A percentile compares a stretch with the other conserved stretches of the same genome.
phyloP scores from a whole-genome alignment of 2,329 filamentous ascomycete genomes.

The Colletotrichum paranaense region DNA sequence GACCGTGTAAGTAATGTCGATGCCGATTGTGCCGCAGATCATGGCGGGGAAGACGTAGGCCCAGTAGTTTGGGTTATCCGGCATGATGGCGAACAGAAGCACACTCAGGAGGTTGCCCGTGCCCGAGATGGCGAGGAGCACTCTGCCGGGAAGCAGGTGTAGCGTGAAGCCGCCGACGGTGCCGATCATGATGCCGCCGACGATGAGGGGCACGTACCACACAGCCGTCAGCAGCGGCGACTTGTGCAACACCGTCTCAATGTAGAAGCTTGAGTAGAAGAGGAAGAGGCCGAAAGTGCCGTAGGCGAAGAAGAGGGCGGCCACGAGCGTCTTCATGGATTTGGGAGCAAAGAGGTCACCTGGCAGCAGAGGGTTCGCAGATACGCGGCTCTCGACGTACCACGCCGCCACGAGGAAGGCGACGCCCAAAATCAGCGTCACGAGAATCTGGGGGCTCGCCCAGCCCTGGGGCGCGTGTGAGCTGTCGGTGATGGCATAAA shows the following conservation, averaged over 20 bases:
- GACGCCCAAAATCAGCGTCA: conserved; percentile 67
- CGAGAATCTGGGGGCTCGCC: conserved; percentile 73
- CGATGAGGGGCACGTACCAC: conserved; percentile 76
- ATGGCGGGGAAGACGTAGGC: conserved; percentile 78
- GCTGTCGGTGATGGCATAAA: conserved; percentile 76
- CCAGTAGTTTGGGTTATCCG: conserved; percentile 74
- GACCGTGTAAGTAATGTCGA: conserved; percentile 81
- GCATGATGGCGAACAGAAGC: conserved; percentile 74
- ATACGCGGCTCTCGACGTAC: conserved; percentile 73
- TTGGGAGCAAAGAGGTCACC: conserved; percentile 71
- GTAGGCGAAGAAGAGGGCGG: conserved; percentile 70
- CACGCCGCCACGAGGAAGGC: conserved; percentile 62
- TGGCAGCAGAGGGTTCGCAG: conserved; percentile 70
- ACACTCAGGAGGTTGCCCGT: conserved; percentile 68
- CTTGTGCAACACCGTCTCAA: conserved; percentile 69
- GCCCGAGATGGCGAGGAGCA: conserved; percentile 72
- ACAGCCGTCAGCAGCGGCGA: conserved; percentile 72
- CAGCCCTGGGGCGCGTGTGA: conserved; percentile 71
- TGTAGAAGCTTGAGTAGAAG: conserved; percentile 74
- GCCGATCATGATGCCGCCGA: conserved; percentile 75
- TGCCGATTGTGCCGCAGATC: conserved; percentile 76
- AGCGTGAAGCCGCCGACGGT: conserved; percentile 73
- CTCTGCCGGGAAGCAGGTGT: conserved; percentile 71
- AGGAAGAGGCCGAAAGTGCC: conserved; percentile 71
- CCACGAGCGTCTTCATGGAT: conserved; percentile 67